Evolutionary conservation across 1,284 basidiomycete genomes (phyloP), one percentile per base, ranked within the genome.

Genomic region (Vanrija pseudolonga): DNA sequence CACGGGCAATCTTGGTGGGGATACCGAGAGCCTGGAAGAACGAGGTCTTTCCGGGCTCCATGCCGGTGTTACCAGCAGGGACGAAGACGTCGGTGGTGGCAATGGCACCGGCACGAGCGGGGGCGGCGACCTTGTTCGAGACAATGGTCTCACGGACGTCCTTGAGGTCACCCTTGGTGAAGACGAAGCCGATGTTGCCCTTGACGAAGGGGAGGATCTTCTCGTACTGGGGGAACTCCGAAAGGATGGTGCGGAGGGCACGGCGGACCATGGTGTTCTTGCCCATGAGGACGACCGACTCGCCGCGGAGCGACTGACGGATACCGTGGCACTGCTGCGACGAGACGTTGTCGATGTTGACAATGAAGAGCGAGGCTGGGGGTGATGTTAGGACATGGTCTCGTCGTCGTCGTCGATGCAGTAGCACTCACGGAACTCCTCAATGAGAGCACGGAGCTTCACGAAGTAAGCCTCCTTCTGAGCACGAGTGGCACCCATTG

Each of bases 191-290:
- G 68, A 99, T 90, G 86, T 99, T 99, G 67, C 93, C 94, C 78
- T 83, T 89, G 81, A 99, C 83, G 82, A 90, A 85, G 64, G 94
- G 95, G 62, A 98, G 86, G 77, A 99, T 86, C 77, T 87, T 89
- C 82, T 99, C 95, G 82, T 89, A 94, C 75, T 93, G 86, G 61
- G 96, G 95, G 82, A 81, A 84, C 74, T 98, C 95, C 65, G 83
- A 60, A 71, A 98, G 83, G 78, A 98, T 85, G 75, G 87, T 83
- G 68, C 95, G 92, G 65, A 99, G 84, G 57, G 93, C 95, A 76
- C 95, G 92, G 80, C 95, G 90, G 72, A 98, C 94, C 96, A 98
- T 98, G 77, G 96, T 99, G 87, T 99, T 99, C 83, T 99, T 99
- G 76, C 95, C 95, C 96, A 99, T 99, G 70, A 99, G 80, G 64